Evolutionary conservation across 164 flowering plant species (phyloP).

Genomic region (Platanus orientalis): DNA sequence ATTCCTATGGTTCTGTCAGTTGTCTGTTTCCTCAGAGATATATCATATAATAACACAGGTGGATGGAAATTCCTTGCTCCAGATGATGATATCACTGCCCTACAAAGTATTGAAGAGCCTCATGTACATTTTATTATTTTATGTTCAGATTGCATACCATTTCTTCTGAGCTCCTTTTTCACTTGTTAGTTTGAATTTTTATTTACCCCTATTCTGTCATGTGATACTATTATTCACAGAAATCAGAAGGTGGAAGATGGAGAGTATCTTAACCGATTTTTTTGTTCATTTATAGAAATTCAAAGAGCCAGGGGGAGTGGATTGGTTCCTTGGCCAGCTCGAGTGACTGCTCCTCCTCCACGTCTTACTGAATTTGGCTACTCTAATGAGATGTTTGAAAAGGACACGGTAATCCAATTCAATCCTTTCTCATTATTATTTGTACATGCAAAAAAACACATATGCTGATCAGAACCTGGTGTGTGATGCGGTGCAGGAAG

Average conservation of each 20-base stretch:
- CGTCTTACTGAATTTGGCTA: constrained; percentile 82
- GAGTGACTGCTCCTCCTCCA: constrained; percentile 74
- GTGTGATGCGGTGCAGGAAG: constrained; percentile 46
- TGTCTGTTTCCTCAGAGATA: no score
- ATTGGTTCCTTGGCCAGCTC: constrained; percentile 87
- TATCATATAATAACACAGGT: no score
- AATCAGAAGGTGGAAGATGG: no score
- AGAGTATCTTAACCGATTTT: constrained; percentile 4
- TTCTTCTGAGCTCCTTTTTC: background rate
- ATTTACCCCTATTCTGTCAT: background rate
- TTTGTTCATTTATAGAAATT: constrained; percentile 36
- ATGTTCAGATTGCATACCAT: background rate
- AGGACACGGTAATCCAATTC: constrained; percentile 56
- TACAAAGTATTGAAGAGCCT: no score
- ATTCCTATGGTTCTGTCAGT: no score
- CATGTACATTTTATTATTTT: background rate
- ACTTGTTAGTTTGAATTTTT: background rate
- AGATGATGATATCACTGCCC: no score
- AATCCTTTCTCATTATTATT: background rate
- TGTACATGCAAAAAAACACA: no score
- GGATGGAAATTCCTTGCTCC: no score
- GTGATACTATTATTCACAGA: background rate
- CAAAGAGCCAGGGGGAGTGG: constrained; percentile 65
- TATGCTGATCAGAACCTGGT: background rate
- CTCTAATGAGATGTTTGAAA: constrained; percentile 58